Percentiles rank a stretch among this genome's conserved stretches.
Conservation (phyloP, 352 stramenopile genomes). For the Phytophthora capsici region DNA sequence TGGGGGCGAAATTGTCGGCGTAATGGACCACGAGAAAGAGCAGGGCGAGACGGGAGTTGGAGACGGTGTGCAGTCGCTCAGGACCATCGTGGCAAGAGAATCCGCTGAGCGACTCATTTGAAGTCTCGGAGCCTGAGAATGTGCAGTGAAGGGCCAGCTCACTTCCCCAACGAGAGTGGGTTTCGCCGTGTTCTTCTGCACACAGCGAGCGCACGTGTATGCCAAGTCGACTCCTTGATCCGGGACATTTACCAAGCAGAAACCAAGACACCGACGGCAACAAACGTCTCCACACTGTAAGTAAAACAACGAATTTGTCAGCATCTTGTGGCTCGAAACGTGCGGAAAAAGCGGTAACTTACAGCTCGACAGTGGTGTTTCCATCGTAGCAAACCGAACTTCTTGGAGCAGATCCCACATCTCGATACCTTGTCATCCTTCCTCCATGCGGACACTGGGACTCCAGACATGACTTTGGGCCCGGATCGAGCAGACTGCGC, state of each 20-base stretch:
- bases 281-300: conserved; percentile 76
- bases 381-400: conserved; percentile 67
- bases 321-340: conserved; percentile 3
- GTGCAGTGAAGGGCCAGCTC: conserved; percentile 48
- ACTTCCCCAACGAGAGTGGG: conserved; percentile 56
- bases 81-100: conserved; percentile 31
- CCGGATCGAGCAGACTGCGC: conserved; percentile 32
- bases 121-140: conserved; percentile 31
- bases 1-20: conserved; percentile 37
- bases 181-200: conserved; percentile 58
- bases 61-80: conserved; percentile 30
- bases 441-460: conserved; percentile 63
- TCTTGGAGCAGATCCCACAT: conserved; percentile 73
- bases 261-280: conserved; percentile 69
- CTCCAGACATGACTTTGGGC: conserved; percentile 52
- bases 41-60: conserved; percentile 29
- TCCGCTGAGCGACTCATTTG: conserved; percentile 28
- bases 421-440: conserved; percentile 47
- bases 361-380: conserved; percentile 77
- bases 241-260: conserved; percentile 73
- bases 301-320: conserved; percentile 24
- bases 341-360: conserved; percentile 20
- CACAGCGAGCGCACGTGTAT: conserved; percentile 69
- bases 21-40: conserved; percentile 50
- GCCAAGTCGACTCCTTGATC: conserved; percentile 66